These are phyloP conservation scores for Solanum stenotomum DNA, from an alignment of 257 asterid species.

Conservation along the genomic window DNA sequence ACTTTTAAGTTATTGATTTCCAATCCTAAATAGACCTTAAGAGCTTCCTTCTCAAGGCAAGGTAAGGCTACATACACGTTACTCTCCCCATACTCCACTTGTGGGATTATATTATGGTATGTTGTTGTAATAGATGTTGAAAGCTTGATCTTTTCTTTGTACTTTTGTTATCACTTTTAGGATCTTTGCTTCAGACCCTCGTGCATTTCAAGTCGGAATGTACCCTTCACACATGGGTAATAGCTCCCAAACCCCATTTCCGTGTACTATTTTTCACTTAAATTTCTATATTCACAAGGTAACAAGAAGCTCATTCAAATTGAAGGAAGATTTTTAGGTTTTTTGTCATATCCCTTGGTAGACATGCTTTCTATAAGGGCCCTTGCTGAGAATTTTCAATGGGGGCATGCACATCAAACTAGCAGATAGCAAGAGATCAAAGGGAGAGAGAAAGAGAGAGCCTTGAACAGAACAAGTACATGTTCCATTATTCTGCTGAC, in stretches of 20 bases:
- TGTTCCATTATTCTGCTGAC: slow-evolving; percentile 58
- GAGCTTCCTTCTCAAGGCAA: too few relatives aligned
- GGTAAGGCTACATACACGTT: too few relatives aligned
- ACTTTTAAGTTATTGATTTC: not conserved
- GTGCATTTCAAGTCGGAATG: not conserved
- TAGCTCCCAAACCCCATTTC: too few relatives aligned
- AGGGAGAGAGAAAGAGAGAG: too few relatives aligned
- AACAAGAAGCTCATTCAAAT: not conserved
- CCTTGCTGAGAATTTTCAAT: not conserved
- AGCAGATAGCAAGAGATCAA: not conserved
- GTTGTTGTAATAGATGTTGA: not conserved
- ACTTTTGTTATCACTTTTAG: not conserved
- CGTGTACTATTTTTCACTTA: too few relatives aligned
- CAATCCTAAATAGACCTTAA: not conserved
- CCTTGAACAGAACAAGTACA: slow-evolving; percentile 14
- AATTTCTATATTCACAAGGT: not conserved
- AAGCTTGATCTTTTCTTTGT: not conserved
- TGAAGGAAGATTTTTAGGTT: not conserved
- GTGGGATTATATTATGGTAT: too few relatives aligned
- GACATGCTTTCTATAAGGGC: not conserved
- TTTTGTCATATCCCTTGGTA: not conserved
- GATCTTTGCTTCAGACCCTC: not conserved
- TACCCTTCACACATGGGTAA: not conserved
- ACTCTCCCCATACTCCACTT: too few relatives aligned
- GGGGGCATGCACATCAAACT: not conserved